phyloP scores from a whole-genome alignment of 306 rosid species.

The Nissolia schottii region DNA sequence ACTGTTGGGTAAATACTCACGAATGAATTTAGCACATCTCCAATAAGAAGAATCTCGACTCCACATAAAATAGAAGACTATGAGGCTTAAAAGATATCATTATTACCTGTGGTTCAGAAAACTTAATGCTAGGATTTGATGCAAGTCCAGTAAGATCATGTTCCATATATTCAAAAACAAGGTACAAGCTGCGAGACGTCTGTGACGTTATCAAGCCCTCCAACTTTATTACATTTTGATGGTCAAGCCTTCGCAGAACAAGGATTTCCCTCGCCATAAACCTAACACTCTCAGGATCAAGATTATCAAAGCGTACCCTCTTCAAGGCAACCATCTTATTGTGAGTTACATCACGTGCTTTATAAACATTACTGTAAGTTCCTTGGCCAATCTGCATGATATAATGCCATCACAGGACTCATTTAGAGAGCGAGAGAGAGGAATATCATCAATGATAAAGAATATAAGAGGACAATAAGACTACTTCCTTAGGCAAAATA shows the following conservation, averaged over 20 bases:
- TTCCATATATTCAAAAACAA: constrained; percentile 90
- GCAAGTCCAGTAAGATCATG: constrained; percentile 96
- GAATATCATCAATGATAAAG: not conserved
- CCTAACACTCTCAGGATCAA: constrained; percentile 83
- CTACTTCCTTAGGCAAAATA: not conserved
- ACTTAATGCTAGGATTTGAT: constrained; percentile 59
- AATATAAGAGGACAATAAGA: not conserved
- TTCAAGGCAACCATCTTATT: constrained; percentile 79
- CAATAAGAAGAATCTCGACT: not conserved
- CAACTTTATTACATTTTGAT: constrained; percentile 83
- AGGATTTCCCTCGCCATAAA: constrained; percentile 96
- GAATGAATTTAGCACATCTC: not conserved
- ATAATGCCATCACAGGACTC: constrained; percentile 19
- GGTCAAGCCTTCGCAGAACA: constrained; percentile 86
- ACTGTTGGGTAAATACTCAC: not conserved
- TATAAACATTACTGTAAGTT: constrained; percentile 87
- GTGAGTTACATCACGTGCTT: constrained; percentile 70
- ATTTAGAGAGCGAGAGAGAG: not conserved
- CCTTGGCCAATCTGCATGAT: constrained; percentile 91
- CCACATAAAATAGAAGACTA: not conserved
- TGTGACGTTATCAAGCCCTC: constrained; percentile 82
- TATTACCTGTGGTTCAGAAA: constrained; percentile 87
- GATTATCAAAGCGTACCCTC: constrained; percentile 85
- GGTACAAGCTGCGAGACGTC: constrained; percentile 79
- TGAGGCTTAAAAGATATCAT: constrained; percentile 3